Evolutionary conservation across 1,284 basidiomycete genomes (phyloP).

Genomic region (Moesziomyces parantarcticus): DNA sequence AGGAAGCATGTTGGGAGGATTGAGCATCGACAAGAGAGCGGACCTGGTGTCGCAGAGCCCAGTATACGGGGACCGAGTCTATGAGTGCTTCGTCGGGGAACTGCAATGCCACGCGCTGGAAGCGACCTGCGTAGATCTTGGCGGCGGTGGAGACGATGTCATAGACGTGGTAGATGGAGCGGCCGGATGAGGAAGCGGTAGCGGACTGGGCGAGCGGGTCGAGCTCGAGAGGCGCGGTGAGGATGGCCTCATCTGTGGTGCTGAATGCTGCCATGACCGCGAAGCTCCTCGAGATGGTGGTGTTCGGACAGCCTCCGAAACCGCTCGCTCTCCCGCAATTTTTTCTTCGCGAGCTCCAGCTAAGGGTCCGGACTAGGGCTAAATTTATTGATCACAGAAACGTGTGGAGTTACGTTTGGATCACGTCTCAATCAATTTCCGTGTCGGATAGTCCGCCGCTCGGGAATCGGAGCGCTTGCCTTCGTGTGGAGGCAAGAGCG

Average conservation of each 20-base stretch:
- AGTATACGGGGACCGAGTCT: conserved; percentile 88
- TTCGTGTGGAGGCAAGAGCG: conserved; percentile 15
- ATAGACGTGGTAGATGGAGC: conserved; percentile 55
- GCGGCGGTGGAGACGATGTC: conserved; percentile 53
- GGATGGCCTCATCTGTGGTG: conserved; percentile 61
- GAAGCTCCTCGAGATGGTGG: neutral
- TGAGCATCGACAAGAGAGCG: conserved; percentile 2
- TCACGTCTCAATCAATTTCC: conserved; percentile 15
- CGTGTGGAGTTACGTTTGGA: too few species aligned
- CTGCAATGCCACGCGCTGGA: conserved; percentile 76
- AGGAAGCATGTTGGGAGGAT: neutral
- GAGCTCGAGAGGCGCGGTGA: conserved; percentile 56
- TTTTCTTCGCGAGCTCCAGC: conserved; percentile 2
- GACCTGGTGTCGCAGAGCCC: conserved; percentile 75
- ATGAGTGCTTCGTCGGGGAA: conserved; percentile 93
- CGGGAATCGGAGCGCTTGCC: conserved; percentile 26
- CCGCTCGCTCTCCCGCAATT: conserved; percentile 1
- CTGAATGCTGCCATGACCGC: conserved; percentile 50
- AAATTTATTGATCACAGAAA: too few species aligned
- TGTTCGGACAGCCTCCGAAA: neutral
- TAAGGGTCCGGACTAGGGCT: too few species aligned
- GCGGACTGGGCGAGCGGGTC: conserved; percentile 51
- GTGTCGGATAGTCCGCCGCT: neutral
- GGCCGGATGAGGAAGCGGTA: conserved; percentile 51
- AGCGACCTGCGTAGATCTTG: conserved; percentile 28